A percentile compares a stretch with the other conserved stretches of the same genome.
Conservation (phyloP, 257 asterid genomes). For the Capsicum chinense region DNA sequence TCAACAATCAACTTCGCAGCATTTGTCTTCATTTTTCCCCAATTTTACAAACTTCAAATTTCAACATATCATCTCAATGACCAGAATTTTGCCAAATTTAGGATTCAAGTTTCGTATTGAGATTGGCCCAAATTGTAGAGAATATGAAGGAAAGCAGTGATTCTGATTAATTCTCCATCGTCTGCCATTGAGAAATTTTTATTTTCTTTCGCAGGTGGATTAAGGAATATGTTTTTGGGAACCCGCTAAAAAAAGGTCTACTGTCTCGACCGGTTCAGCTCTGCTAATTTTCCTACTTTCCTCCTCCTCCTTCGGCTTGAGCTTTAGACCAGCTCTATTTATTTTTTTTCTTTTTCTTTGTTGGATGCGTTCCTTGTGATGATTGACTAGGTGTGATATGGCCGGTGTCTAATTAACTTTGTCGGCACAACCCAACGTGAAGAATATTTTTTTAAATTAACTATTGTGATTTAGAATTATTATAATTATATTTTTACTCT, state of each 20-base stretch:
- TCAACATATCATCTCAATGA: background rate
- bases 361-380: too few species aligned
- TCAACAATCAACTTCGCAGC: constrained; percentile 98
- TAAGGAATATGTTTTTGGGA: background rate
- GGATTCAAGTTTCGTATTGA: background rate
- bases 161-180: background rate
- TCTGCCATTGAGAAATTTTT: background rate
- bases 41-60: background rate
- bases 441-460: too few species aligned
- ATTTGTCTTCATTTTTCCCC: constrained; percentile 75
- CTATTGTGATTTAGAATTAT: too few species aligned
- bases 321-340: background rate
- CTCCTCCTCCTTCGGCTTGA: background rate
- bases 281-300: constrained; percentile 16
- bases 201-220: background rate
- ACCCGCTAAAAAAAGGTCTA: background rate
- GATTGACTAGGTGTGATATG: too few species aligned
- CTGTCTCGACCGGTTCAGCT: constrained; percentile 10
- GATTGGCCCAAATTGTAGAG: background rate
- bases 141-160: background rate
- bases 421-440: too few species aligned
- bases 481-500: too few species aligned
- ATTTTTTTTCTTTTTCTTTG: too few species aligned
- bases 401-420: too few species aligned
- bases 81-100: background rate